phyloP scores from a whole-genome alignment of 129 eudicot genomes.

The Glebionis coronaria region DNA sequence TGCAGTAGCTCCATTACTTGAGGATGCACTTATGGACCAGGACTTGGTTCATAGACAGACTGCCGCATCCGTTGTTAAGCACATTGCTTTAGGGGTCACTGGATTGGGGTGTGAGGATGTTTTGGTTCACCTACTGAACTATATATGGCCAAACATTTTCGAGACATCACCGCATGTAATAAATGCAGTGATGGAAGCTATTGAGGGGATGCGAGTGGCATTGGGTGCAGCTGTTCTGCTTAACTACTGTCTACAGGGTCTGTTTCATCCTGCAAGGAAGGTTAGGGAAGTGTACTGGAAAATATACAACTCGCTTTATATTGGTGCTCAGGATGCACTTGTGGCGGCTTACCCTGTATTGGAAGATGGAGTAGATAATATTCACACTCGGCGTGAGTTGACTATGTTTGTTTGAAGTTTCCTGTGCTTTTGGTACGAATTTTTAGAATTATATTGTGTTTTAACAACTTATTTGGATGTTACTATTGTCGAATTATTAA shows the following conservation, averaged over 20 bases:
- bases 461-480: constrained; percentile 21
- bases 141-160: constrained; percentile 92
- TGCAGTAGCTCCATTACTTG: constrained; percentile 85
- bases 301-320: constrained; percentile 55
- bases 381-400: constrained; percentile 47
- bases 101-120: constrained; percentile 96
- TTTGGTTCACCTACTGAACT: constrained; percentile 76
- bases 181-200: constrained; percentile 94
- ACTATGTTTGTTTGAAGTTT: constrained; percentile 54
- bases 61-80: constrained; percentile 92
- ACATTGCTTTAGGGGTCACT: constrained; percentile 92
- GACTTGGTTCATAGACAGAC: constrained; percentile 78
- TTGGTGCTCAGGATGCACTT: constrained; percentile 91
- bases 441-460: not conserved
- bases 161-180: constrained; percentile 97
- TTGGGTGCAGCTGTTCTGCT: constrained; percentile 78
- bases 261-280: constrained; percentile 90
- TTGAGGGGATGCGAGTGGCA: constrained; percentile 97
- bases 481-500: not conserved
- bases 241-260: constrained; percentile 84
- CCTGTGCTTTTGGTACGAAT: not conserved
- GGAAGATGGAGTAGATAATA: constrained; percentile 71
- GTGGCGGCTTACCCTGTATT: constrained; percentile 77
- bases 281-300: constrained; percentile 66
- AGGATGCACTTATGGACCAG: constrained; percentile 54